Percentiles rank a stretch among this genome's conserved stretches.
These are phyloP conservation scores for Aureobasidium sp. DNA, from an alignment of 2,329 filamentous ascomycete species.

Conservation along the genomic window DNA sequence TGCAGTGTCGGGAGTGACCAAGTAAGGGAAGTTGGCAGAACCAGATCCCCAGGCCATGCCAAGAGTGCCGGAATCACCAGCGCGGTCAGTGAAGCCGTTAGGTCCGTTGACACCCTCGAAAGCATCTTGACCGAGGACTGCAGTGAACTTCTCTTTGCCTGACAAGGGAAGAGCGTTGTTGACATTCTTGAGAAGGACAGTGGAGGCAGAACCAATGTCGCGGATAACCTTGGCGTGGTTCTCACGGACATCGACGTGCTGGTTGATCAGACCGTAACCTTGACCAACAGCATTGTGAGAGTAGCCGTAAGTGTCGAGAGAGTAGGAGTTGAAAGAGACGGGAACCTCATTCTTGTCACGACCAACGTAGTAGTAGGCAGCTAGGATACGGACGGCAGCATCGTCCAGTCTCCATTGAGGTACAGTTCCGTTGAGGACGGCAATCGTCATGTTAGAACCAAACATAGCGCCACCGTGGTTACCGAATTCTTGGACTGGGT, in stretches of 20 bases:
- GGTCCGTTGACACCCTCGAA: constrained; percentile 40
- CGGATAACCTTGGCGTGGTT: constrained; percentile 68
- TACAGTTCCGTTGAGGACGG: constrained; percentile 25
- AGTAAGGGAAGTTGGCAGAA: constrained; percentile 32
- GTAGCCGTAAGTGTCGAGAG: constrained; percentile 55
- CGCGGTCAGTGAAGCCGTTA: constrained; percentile 41
- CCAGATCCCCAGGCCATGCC: constrained; percentile 44
- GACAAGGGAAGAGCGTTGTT: constrained; percentile 38
- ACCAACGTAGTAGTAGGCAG: constrained; percentile 43
- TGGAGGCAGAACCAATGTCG: constrained; percentile 47
- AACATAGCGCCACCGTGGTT: constrained; percentile 22
- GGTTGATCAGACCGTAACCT: constrained; percentile 54
- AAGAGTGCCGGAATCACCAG: constrained; percentile 40
- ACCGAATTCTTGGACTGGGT: constrained; percentile 20
- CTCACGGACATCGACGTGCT: constrained; percentile 70
- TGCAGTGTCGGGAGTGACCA: constrained; percentile 26
- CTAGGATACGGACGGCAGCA: constrained; percentile 40
- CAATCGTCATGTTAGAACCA: constrained; percentile 24
- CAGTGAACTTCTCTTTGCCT: constrained; percentile 41
- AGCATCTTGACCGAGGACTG: constrained; percentile 46
- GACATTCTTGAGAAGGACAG: constrained; percentile 43
- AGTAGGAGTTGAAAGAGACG: constrained; percentile 42
- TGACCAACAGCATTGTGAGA: constrained; percentile 55
- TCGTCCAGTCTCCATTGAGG: constrained; percentile 35
- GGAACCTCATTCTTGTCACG: constrained; percentile 44